Evolutionary conservation across 1,284 basidiomycete species (phyloP), one percentile per base, ranked within the genome.

Genomic region (Phylloporus gajari): DNA sequence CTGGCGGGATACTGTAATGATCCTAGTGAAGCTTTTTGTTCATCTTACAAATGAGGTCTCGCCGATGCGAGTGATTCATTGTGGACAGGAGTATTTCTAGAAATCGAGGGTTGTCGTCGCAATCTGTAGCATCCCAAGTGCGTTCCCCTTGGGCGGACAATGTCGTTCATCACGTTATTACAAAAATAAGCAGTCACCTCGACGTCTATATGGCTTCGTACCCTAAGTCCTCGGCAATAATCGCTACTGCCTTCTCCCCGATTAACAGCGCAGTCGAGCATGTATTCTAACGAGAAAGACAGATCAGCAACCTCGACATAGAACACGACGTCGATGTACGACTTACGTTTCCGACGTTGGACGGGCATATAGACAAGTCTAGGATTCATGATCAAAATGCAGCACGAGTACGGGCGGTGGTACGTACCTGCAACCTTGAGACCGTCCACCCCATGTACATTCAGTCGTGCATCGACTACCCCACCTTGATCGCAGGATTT

Each of bases 361-460:
- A 66, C 2, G 82, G 82, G 40, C 73, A 77, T 25, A 82, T 80
- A 0, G 82, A 84, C 71, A 83, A 13, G 68, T 82, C 82, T 82
- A 30, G 25, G 42, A 3, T 27, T 27, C 30, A n/a, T 21, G 8
- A 13, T 71, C n/a, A 73, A 64, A 17, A 21, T 38, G 38, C 27
- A 23, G 40, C 13, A 19, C 61, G 11, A 44, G 48, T 13, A n/a
- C 48, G 11, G 48, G n/a, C 1, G 23, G 27, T 15, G 48, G 12
- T 42, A 65, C 76, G 5, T 68, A 82, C 80, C 81, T 58, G 77
- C 79, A 5, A 82, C 74, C 65, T 82, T 82, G 44, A 83, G 73
- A 3, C 74, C 68, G n/a, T 76, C 27, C 2, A 83, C 75, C 7
- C 75, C 78, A 15, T 83, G 80, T n/a, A 82, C 78, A 3, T 82